Percentiles rank a stretch among this genome's conserved stretches.
Conservation (phyloP, 805 yeast species). For the Saturnispora serradocipensis region DNA sequence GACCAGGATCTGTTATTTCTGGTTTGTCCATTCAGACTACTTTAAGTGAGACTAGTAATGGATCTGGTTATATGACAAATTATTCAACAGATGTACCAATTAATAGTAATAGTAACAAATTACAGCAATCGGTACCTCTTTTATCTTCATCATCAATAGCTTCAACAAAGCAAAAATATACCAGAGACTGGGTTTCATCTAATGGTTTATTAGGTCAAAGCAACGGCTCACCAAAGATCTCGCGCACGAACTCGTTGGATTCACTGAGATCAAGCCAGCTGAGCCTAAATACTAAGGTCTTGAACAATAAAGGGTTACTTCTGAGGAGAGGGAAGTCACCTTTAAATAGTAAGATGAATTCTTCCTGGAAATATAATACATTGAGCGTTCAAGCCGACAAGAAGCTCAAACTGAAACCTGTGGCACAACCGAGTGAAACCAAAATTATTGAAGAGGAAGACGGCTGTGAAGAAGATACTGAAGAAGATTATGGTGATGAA, state of each 20-base stretch:
- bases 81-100: constrained; percentile 26
- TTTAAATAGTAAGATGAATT: constrained; percentile 20
- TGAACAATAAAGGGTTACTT: constrained; percentile 7
- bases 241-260: constrained; percentile 30
- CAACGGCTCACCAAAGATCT: constrained; percentile 5
- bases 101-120: not conserved
- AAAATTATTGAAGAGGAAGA: constrained; percentile 30
- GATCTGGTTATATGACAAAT: constrained; percentile 30
- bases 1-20: constrained; percentile 47
- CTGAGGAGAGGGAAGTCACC: constrained; percentile 28
- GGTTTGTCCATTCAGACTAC: constrained; percentile 41
- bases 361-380: constrained; percentile 29
- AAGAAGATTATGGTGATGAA: constrained; percentile 2
- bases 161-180: constrained; percentile 17
- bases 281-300: constrained; percentile 8
- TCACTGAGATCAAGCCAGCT: constrained; percentile 23
- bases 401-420: constrained; percentile 32
- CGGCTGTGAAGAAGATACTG: constrained; percentile 7
- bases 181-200: constrained; percentile 27
- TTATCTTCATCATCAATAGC: constrained; percentile 1
- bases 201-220: constrained; percentile 17
- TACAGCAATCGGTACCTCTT: not conserved
- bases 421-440: constrained; percentile 52
- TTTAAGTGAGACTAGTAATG: constrained; percentile 44
- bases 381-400: constrained; percentile 17